Evolutionary conservation across 75 land plant genomes (phyloP), one percentile per base, ranked within the genome.

Genomic region (Pinus tabuliformis): DNA sequence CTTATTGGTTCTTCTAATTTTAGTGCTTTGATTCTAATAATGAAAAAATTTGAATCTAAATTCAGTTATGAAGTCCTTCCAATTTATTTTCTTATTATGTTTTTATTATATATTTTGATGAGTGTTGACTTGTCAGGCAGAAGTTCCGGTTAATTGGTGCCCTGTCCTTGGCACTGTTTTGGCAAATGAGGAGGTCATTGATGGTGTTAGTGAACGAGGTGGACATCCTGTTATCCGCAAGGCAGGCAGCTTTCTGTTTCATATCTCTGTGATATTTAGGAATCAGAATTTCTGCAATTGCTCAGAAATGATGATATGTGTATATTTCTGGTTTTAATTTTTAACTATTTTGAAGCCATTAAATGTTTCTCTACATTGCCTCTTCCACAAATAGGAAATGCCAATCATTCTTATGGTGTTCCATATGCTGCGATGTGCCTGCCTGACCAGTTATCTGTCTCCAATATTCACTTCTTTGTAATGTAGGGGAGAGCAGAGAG

Each of bases 141-240:
- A 95, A 83, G 89, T 93, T 65, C 97, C 98, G 24, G 98, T 95
- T 37, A 95, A 95, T 76, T 95, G 98, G 98, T 95, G 98, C 60
- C 98, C 98, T 70, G 94, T 92, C 28, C 94, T 95, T 75, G 98
- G 98, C 22, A 95, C 98, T 64, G 98, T 95, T 36, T 81, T 95
- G 79, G 96, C 98, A 20, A 95, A 95, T 76, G 98, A 95, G 79
- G 98, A 95, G 77, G 98, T 95, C 26, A 80, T 95, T 22, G 87
- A 95, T 85, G 98, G 98, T 75, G 78, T 95, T 58, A 95, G 98
- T 84, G 98, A 95, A 81, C 92, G 98, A 36, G 98, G 98, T 13
- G 93, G 96, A 15, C 89, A 91, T 85, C 96, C 98, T 70, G 98
- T 95, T 28, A 81, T 95, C 12, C 88, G 98, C 72, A 95, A 95